Conservation (phyloP, 1,139 yeast genomes). For the Kurtzmaniella quercitrusa region DNA sequence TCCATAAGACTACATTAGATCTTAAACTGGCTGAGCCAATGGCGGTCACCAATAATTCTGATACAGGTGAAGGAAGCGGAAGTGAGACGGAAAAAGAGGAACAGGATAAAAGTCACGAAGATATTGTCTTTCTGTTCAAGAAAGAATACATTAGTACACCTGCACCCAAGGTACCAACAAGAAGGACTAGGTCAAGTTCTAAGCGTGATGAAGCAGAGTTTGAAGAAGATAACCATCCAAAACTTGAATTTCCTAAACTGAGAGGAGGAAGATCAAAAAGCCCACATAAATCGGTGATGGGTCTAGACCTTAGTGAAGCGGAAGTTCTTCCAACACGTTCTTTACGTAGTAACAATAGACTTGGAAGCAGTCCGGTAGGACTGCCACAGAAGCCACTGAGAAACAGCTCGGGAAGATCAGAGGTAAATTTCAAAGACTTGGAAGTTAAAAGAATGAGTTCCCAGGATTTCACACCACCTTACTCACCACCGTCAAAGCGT, state of each 20-base stretch:
- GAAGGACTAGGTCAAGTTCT: background rate
- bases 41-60: background rate
- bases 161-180: background rate
- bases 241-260: background rate
- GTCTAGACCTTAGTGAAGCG: constrained; percentile 20
- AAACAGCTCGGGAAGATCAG: background rate
- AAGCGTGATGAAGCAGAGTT: background rate
- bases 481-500: constrained; percentile 1
- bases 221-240: background rate
- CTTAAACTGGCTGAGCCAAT: background rate
- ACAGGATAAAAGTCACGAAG: constrained; percentile 1
- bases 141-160: background rate
- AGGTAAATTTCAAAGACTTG: too few relatives aligned
- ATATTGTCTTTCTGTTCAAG: background rate
- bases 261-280: constrained; percentile 1
- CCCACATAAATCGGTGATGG: constrained; percentile 13
- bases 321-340: constrained; percentile 18
- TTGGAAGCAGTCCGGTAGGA: background rate
- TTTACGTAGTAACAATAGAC: constrained; percentile 18
- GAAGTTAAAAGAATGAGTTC: background rate
- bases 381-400: background rate
- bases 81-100: background rate
- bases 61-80: background rate
- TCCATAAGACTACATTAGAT: background rate
- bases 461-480: background rate